Evolutionary conservation across 441 rosid species (phyloP).

Genomic region (Cnidoscolus chayamansa): DNA sequence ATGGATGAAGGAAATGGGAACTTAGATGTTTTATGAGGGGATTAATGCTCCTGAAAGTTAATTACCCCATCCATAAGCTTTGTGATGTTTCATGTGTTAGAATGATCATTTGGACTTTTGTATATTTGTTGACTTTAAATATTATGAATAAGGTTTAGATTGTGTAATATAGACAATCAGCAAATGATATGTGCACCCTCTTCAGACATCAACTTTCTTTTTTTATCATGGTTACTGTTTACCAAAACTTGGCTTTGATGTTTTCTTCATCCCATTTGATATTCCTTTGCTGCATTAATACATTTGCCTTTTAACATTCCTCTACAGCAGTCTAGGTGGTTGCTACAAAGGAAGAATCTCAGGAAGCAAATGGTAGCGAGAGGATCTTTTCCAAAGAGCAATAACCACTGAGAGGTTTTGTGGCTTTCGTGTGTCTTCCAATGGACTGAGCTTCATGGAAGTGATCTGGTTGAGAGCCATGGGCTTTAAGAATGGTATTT

Average conservation of each 20-base stretch:
- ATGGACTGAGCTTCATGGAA: slow-evolving; percentile 2
- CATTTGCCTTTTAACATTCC: background rate
- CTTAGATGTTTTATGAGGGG: background rate
- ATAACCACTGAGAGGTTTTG: slow-evolving; percentile 1
- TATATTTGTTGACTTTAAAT: background rate
- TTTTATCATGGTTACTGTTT: background rate
- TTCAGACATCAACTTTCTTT: background rate
- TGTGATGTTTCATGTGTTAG: background rate
- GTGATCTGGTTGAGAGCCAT: background rate
- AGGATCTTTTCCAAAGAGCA: background rate
- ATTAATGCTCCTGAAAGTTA: background rate
- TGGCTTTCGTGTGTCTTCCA: background rate
- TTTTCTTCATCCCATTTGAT: background rate
- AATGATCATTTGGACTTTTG: background rate
- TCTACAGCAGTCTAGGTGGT: background rate
- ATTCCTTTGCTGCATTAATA: background rate
- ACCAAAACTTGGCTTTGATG: background rate
- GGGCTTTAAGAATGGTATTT: slow-evolving; percentile 6
- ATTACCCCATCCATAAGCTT: background rate
- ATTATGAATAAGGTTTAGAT: background rate
- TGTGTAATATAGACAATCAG: background rate
- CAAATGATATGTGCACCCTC: background rate
- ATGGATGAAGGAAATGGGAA: background rate
- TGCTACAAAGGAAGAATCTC: background rate
- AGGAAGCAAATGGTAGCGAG: background rate